Base-by-base conservation (phyloP, 306 rosid genomes). In the Vicia faba region DNA sequence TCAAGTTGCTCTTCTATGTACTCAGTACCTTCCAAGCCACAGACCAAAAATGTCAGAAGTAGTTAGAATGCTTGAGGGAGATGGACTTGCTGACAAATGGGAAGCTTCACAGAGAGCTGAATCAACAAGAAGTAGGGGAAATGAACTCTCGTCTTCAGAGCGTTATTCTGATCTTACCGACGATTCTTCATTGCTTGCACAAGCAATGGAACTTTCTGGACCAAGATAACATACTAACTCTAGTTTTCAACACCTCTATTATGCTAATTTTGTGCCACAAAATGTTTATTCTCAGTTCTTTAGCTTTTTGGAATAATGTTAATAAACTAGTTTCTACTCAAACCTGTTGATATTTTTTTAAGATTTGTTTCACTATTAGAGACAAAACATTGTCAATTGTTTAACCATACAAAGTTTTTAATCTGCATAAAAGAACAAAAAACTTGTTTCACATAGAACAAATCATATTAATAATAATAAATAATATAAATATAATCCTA, bases 161-260 rank as follows among this genome's bases (percentile, higher is more conserved):
- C 81, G 95, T 41, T 95, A 90, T 73, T 90, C 95, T 13, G 99
- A 95, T 76, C 99, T 95, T 38, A 91, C 97, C 7, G 97, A 95
- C 51, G 99, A 95, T 79, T 90, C 97, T 72, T 90, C 99, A 43
- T 69, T 95, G 83, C 97, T 95, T 59, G 92, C 90, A 11, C 96
- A 95, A 79, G 96, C 97, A 55, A 88, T 95, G 99, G 99, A 95
- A 71, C 99, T 95, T 69, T 95, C 99, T 57, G 97, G 99, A 75
- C 99, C 99, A 70, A 84, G 99, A 77, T 95, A 65, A 85, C 45
- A 61, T 35, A 39, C 11, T 1, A 33, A 33, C 2, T 33, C 38
- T 33, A 33, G 38, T 33, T 33, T 7, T 33, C 35, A 31, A 31
- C 7, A 31, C 35, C 35, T 31, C 6, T 31, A 31, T 31, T 31